phyloP scores from a whole-genome alignment of 805 yeast genomes.

The Dipodascus albidus region DNA sequence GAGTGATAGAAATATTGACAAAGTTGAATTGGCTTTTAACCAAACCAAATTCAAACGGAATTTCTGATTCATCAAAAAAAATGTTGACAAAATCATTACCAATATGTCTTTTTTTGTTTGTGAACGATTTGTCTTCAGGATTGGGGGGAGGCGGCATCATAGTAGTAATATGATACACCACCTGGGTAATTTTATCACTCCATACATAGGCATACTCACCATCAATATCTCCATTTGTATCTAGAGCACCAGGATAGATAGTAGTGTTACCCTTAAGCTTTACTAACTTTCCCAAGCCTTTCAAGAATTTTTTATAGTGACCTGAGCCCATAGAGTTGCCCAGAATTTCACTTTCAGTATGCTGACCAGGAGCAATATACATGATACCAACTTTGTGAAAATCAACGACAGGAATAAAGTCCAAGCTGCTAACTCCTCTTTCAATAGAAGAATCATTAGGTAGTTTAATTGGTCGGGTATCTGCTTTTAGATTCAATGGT shows the following conservation, averaged over 20 bases:
- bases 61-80: slow-evolving; percentile 66
- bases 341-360: slow-evolving; percentile 42
- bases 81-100: slow-evolving; percentile 79
- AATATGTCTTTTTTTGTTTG: slow-evolving; percentile 68
- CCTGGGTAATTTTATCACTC: slow-evolving; percentile 59
- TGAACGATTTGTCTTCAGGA: slow-evolving; percentile 32
- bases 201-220: slow-evolving; percentile 69
- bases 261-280: slow-evolving; percentile 41
- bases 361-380: slow-evolving; percentile 62
- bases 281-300: slow-evolving; percentile 64
- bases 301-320: slow-evolving; percentile 45
- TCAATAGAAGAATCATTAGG: slow-evolving; percentile 35
- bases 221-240: slow-evolving; percentile 54
- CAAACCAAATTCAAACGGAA: slow-evolving; percentile 55
- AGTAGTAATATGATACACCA: slow-evolving; percentile 70
- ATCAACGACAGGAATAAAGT: slow-evolving; percentile 65
- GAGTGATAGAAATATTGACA: slow-evolving; percentile 66
- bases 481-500: slow-evolving; percentile 28
- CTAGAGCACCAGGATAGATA: slow-evolving; percentile 70
- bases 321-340: slow-evolving; percentile 22
- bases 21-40: slow-evolving; percentile 75
- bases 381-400: slow-evolving; percentile 70
- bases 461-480: slow-evolving; percentile 37
- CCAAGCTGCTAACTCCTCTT: slow-evolving; percentile 52
- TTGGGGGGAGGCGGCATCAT: slow-evolving; percentile 50